Conservation (phyloP, 306 rosid species). For the Quercus cerris region DNA sequence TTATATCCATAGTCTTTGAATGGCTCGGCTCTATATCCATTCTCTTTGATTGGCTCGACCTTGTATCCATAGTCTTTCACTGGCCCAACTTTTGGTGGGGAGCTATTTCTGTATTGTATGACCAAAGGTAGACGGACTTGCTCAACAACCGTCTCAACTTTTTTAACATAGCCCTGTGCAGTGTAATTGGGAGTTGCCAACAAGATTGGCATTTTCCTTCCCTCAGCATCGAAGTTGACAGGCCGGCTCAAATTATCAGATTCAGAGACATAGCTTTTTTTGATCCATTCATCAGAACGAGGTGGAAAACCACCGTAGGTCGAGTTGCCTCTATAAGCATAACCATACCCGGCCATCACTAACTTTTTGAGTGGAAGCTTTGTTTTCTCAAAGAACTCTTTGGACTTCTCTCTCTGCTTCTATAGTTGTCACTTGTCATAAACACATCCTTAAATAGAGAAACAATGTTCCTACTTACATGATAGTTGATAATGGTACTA, state of each 20-base stretch:
- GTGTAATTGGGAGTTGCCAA: not conserved
- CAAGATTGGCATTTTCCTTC: not conserved
- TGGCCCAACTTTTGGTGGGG: not conserved
- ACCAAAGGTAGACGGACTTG: not conserved
- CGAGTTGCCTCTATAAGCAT: constrained; percentile 11
- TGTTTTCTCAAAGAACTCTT: not conserved
- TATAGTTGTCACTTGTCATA: not conserved
- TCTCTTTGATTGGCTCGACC: not conserved
- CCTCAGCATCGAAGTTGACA: constrained; percentile 15
- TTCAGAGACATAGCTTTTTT: constrained; percentile 5
- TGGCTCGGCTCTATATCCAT: constrained; percentile 2
- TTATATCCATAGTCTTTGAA: constrained; percentile 9
- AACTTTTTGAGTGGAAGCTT: not conserved
- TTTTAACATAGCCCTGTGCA: constrained; percentile 3
- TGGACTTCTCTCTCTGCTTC: not conserved
- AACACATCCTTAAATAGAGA: constrained; percentile 1
- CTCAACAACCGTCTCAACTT: constrained; percentile 21
- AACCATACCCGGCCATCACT: constrained; percentile 41
- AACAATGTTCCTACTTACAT: not conserved
- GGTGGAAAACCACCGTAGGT: constrained; percentile 11
- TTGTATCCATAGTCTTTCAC: constrained; percentile 5
- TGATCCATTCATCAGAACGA: constrained; percentile 14
- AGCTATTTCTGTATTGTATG: not conserved
- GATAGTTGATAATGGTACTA: not conserved
- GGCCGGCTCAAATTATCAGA: not conserved